A percentile compares a stretch with the other conserved stretches of the same genome.
Conservation (phyloP, 139 green algal genomes). For the Micractinium conductrix region DNA sequence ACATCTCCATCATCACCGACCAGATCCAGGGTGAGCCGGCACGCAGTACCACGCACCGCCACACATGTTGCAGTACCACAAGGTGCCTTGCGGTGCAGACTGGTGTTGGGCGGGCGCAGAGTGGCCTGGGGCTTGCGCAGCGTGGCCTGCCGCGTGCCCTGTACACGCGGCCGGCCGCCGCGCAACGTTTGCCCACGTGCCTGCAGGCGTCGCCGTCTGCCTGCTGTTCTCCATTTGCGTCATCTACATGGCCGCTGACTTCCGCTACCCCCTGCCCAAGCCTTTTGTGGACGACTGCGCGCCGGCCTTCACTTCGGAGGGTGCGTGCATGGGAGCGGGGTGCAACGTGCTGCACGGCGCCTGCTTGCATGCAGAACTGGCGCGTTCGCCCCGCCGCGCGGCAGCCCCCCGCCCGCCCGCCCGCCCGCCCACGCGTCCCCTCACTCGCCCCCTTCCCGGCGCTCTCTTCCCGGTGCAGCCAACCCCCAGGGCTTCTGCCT, state of each 20-base stretch:
- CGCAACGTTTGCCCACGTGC: background rate
- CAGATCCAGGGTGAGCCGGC: slow-evolving; percentile 63
- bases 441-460: background rate
- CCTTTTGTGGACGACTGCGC: slow-evolving; percentile 56
- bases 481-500: slow-evolving; percentile 20
- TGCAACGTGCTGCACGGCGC: background rate
- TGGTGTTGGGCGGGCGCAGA: no score
- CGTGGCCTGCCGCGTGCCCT: no score
- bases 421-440: background rate
- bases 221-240: slow-evolving; percentile 63
- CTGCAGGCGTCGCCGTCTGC: slow-evolving; percentile 7
- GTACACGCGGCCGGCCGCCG: no score
- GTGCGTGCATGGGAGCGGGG: background rate
- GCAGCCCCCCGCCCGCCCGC: background rate
- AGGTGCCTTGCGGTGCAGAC: no score
- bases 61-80: no score
- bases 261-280: slow-evolving; percentile 55
- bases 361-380: background rate
- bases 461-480: background rate
- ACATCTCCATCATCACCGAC: slow-evolving; percentile 85
- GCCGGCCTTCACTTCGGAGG: background rate
- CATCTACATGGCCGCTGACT: slow-evolving; percentile 77
- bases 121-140: no score
- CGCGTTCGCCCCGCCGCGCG: background rate
- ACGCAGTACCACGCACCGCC: no score